A percentile compares a stretch with the other conserved stretches of the same genome.
Evolutionary conservation across 306 rosid species (phyloP).

Genomic region (Pterocarpus macrocarpus): DNA sequence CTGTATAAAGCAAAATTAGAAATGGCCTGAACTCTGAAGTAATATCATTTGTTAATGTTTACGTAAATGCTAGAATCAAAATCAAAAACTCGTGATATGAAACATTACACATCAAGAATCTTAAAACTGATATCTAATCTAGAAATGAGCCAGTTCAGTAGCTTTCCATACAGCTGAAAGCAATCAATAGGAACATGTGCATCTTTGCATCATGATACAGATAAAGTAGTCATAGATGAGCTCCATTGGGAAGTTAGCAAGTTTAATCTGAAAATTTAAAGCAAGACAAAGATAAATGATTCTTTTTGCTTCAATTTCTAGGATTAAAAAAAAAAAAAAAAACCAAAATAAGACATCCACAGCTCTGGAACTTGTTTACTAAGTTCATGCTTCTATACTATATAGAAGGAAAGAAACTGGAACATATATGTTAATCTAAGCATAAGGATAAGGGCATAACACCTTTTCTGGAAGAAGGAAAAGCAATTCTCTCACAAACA

Average conservation of each 20-base stretch:
- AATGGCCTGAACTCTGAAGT: background rate
- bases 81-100: background rate
- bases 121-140: background rate
- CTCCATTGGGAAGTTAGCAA: background rate
- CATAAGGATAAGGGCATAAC: background rate
- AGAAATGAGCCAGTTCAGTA: slow-evolving; percentile 8
- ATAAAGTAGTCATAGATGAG: slow-evolving; percentile 8
- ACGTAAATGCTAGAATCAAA: background rate
- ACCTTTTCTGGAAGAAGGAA: background rate
- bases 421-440: too few relatives aligned
- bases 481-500: background rate
- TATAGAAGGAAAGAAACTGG: too few relatives aligned
- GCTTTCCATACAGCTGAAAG: background rate
- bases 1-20: background rate
- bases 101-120: slow-evolving; percentile 5
- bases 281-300: slow-evolving; percentile 1
- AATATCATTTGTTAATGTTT: slow-evolving; percentile 2
- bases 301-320: background rate
- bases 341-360: background rate
- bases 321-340: background rate
- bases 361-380: background rate
- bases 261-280: slow-evolving; percentile 14
- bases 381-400: slow-evolving; percentile 3
- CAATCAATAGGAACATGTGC: background rate
- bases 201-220: slow-evolving; percentile 4